Evolutionary conservation across 169 alveolate genomes (phyloP).

Genomic region (Cardiosporidium cionae): DNA sequence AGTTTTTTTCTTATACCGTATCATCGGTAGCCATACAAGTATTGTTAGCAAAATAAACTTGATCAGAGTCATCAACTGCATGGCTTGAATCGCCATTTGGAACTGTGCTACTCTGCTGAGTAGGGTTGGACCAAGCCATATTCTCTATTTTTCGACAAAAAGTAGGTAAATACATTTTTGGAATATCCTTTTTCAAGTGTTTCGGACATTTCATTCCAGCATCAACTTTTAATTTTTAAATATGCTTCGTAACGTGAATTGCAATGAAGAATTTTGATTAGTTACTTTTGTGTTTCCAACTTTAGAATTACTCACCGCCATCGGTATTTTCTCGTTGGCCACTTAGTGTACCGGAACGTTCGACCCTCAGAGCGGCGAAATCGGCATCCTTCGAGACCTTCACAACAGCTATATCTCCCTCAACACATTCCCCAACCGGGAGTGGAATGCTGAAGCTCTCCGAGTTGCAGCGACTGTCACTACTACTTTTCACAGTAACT

Average conservation of each 20-base stretch:
- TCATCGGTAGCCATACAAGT: neutral
- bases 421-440: neutral
- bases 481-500: neutral
- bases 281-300: neutral
- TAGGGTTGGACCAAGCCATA: neutral
- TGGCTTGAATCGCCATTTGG: neutral
- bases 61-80: neutral
- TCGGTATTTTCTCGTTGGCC: neutral
- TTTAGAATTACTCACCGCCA: neutral
- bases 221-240: neutral
- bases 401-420: neutral
- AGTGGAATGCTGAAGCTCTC: neutral
- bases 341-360: neutral
- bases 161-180: neutral
- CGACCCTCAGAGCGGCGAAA: neutral
- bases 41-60: neutral
- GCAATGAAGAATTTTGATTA: neutral
- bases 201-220: neutral
- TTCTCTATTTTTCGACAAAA: neutral
- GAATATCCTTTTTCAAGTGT: neutral
- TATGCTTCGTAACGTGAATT: neutral
- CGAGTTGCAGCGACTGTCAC: neutral
- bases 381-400: neutral
- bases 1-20: neutral
- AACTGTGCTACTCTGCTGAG: neutral